Base-by-base conservation (phyloP, 495 filamentous ascomycete genomes). In the Lophiostoma macrostomum region DNA sequence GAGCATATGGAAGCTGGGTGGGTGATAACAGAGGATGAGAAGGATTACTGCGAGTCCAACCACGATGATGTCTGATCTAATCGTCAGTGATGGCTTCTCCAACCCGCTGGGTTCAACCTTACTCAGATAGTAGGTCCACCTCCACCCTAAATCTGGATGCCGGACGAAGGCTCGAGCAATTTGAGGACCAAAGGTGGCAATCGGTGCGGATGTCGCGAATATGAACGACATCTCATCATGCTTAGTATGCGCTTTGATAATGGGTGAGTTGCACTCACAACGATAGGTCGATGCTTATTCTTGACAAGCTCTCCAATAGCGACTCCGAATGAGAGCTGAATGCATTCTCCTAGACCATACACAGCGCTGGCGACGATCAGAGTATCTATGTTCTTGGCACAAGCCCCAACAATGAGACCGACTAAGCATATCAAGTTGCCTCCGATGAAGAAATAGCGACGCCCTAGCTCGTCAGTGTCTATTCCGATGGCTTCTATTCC, bases 361-460 rank as follows among this genome's bases (percentile, higher is more conserved):
- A 58, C 18, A 4, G 30, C 48, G 20, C 30, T 53, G 14, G 37
- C 45, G 1, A 43, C 63, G 36, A 68, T 66, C 5, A 68, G 45
- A 23, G 50, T 56, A 22, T 55, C 53, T 30, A 68, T 43, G 28
- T 44, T 57, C 23, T 59, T 22, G n/a, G 65, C 63, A 11, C 47
- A 48, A 5, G 60, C 60, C 11, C 60, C 60, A 23, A 68, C 50
- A 39, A 68, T 68, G 16, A 42, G 31, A 10, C 65, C 65, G 29
- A 68, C 57, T 11, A 64, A 25, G 35, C 44, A 58, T n/a, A 64
- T 18, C 20, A 36, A 28, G 13, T 59, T 48, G 4, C 49, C 63
- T 18, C 40, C 43, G 30, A 64, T 68, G 43, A 68, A 64, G 46
- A 66, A 62, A 53, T 50, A 59, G 30, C 50, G 42, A 34, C 55